Conservation (phyloP, 495 filamentous ascomycete genomes). For the Talaromyces wortmannii region DNA sequence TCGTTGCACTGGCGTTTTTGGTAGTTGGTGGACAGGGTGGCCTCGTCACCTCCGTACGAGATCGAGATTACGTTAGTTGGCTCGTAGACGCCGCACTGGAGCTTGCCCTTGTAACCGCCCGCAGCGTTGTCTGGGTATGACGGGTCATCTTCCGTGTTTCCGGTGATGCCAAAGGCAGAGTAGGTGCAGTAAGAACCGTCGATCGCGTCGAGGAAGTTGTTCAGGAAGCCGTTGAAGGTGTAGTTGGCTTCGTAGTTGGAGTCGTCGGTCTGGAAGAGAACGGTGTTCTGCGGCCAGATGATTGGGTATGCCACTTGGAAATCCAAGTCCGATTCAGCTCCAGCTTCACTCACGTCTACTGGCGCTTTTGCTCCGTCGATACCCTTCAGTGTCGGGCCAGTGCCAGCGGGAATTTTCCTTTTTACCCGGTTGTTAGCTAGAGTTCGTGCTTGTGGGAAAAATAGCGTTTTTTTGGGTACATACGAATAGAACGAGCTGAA, state of each 20-base stretch:
- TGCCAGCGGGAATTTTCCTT: slow-evolving; percentile 27
- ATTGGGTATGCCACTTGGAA: slow-evolving; percentile 43
- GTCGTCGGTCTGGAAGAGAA: slow-evolving; percentile 55
- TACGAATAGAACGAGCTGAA: slow-evolving; percentile 33
- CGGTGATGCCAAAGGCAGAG: background rate
- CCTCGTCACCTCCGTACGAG: slow-evolving; percentile 50
- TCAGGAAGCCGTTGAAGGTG: slow-evolving; percentile 24
- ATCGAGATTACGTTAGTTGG: slow-evolving; percentile 55
- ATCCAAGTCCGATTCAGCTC: slow-evolving; percentile 43
- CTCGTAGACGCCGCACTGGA: slow-evolving; percentile 55
- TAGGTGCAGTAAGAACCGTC: slow-evolving; percentile 53
- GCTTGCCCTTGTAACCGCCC: slow-evolving; percentile 47
- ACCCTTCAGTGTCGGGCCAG: slow-evolving; percentile 28
- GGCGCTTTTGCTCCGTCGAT: slow-evolving; percentile 39
- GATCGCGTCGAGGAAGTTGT: slow-evolving; percentile 52
- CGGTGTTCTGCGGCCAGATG: slow-evolving; percentile 52
- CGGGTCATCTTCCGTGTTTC: slow-evolving; percentile 36
- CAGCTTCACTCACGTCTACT: slow-evolving; percentile 20
- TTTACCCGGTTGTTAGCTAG: too few relatives aligned
- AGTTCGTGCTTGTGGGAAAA: background rate
- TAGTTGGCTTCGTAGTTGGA: slow-evolving; percentile 40
- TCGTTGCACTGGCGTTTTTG: slow-evolving; percentile 50
- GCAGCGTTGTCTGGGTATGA: slow-evolving; percentile 47
- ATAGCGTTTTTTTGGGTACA: background rate
- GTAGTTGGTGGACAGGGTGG: slow-evolving; percentile 42